Evolutionary conservation across 140 eudicot genomes (phyloP), one percentile per base, ranked within the genome.

Genomic region (Ambrosia hybrid): DNA sequence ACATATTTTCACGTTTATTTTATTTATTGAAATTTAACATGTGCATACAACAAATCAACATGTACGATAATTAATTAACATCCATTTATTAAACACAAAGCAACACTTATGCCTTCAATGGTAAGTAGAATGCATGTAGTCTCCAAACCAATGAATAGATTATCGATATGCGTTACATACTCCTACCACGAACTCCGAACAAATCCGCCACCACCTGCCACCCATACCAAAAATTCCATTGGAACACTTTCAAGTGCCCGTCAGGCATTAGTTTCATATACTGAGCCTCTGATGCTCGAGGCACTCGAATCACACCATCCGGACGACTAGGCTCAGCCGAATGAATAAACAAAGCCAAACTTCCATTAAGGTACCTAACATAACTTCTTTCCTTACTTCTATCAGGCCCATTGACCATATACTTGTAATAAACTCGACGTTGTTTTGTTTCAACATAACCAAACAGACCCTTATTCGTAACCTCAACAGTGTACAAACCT

Each of bases 401-500:
- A 39, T 78, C 70, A 0, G 14, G 4, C 14, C 63, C 71, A 51
- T 39, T 73, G 17, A 70, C 62, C 66, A 57, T 12, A 11, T 64
- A 70, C 4, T 51, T 26, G 56, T 71, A 76, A 76, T 83, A 83
- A 9, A 66, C 65, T 21, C 70, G 72, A 4, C 77, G 82, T 14
- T 82, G 82, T 1, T 76, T 62, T 2, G 85, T 63, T 61, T 76
- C 70, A 36, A 82, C 87, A 85, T 49, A 79, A 57, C 73, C 82
- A 4, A 66, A 61, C 79, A 84, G 59, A 46, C 83, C 81, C 56
- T 57, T 48, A 52, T 65, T 51, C 0, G 57, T 78, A 3, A 58
- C 80, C 15, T 65, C 34, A 38, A 82, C 64, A 2, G 83, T 62
- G 60, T 80, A 80, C 62, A 64, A 51, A 58, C 80, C 80, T 41